Percentiles rank a stretch among this genome's conserved stretches.
Conservation (phyloP, 352 stramenopile species). For the Albugo laibachii region DNA sequence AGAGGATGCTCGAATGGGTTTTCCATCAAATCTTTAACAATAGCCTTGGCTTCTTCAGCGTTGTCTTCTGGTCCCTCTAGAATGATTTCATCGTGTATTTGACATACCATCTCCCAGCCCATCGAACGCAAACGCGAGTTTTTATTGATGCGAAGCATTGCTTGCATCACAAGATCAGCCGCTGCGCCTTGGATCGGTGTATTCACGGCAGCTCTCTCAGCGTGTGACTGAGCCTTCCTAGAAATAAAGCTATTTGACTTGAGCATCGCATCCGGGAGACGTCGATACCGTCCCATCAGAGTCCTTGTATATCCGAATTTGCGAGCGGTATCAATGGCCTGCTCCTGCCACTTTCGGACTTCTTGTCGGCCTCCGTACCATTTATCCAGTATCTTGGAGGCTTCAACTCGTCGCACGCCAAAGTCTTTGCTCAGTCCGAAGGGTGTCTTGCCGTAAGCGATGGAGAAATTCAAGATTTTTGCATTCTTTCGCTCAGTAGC, state of each 20-base stretch:
- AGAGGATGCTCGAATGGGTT: conserved; percentile 87
- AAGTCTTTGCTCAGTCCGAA: conserved; percentile 89
- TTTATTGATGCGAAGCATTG: conserved; percentile 95
- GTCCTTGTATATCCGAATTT: conserved; percentile 83
- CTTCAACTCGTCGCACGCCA: conserved; percentile 59
- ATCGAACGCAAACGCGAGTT: conserved; percentile 82
- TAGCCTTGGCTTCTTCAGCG: conserved; percentile 77
- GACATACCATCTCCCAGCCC: conserved; percentile 96
- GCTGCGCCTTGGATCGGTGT: conserved; percentile 97
- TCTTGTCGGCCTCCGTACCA: conserved; percentile 92
- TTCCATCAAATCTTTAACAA: conserved; percentile 92
- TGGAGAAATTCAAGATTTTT: conserved; percentile 99
- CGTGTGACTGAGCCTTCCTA: conserved; percentile 70
- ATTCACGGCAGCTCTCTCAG: conserved; percentile 95
- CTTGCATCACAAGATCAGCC: conserved; percentile 98
- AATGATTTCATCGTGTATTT: conserved; percentile 99
- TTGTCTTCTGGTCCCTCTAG: conserved; percentile 96
- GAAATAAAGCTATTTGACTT: conserved; percentile 24
- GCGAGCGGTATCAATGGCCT: conserved; percentile 79
- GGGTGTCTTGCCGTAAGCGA: conserved; percentile 98
- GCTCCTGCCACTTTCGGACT: conserved; percentile 85
- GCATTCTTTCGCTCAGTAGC: conserved; percentile 93
- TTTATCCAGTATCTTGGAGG: conserved; percentile 76
- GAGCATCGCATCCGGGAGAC: conserved; percentile 86
- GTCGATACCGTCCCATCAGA: conserved; percentile 94